These are phyloP conservation scores for Herpetospermum pedunculosum DNA, from an alignment of 306 rosid species.

Conservation along the genomic window DNA sequence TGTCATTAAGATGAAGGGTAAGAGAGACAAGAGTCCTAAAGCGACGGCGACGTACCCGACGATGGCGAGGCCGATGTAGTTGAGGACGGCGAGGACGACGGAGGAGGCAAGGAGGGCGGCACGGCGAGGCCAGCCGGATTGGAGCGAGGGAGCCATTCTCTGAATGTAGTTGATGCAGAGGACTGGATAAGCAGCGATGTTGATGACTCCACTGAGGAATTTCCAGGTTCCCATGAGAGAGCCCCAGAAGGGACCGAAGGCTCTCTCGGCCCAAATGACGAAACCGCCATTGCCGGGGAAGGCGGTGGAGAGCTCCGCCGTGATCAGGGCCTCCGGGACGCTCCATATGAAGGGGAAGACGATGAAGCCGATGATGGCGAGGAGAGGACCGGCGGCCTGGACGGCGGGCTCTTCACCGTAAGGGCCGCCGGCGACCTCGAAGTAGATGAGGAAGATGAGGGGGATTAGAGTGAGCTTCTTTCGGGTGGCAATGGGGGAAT, in stretches of 20 bases:
- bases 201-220: constrained; percentile 8
- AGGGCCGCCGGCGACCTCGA: constrained; percentile 11
- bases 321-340: constrained; percentile 8
- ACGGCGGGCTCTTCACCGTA: constrained; percentile 9
- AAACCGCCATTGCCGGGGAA: constrained; percentile 10
- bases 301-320: constrained; percentile 13
- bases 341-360: constrained; percentile 8
- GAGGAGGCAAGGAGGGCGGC: neutral
- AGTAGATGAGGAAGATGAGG: constrained; percentile 7
- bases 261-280: constrained; percentile 8
- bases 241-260: constrained; percentile 12
- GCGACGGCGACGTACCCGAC: constrained; percentile 7
- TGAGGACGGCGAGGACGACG: neutral
- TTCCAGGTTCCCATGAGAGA: constrained; percentile 10
- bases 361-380: constrained; percentile 3
- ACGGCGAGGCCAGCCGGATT: constrained; percentile 10
- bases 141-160: neutral
- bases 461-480: constrained; percentile 3
- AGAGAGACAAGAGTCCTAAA: neutral
- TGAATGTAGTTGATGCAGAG: constrained; percentile 3
- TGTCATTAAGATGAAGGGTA: neutral
- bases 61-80: neutral
- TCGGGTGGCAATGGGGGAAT: neutral
- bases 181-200: constrained; percentile 8
- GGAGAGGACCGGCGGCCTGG: constrained; percentile 6